phyloP scores from a whole-genome alignment of 768 basidiomycete genomes.

The Tephrocybe sp. region DNA sequence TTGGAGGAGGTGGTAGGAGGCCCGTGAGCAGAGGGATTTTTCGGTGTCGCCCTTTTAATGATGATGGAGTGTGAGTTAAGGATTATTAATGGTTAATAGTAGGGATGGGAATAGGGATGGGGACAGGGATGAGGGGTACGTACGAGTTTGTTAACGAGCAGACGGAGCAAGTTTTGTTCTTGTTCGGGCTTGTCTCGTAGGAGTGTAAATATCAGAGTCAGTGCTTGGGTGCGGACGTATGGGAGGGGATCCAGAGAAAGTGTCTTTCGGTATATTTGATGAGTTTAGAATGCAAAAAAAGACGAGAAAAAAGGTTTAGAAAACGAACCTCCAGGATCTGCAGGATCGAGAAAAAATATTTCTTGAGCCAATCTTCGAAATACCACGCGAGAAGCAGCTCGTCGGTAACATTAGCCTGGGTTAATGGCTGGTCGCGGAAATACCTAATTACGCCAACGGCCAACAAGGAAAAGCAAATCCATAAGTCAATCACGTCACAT shows the following conservation, averaged over 20 bases:
- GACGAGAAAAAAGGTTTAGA: not conserved
- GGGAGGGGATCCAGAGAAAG: slow-evolving; percentile 82
- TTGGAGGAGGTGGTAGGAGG: slow-evolving; percentile 87
- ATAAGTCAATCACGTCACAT: too few relatives aligned
- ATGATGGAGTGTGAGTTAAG: not conserved
- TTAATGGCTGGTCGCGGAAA: slow-evolving; percentile 83
- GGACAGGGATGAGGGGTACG: too few relatives aligned
- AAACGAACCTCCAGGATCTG: slow-evolving; percentile 78
- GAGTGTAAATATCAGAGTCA: slow-evolving; percentile 74
- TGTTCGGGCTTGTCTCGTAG: slow-evolving; percentile 93
- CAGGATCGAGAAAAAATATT: slow-evolving; percentile 90
- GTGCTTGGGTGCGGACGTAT: slow-evolving; percentile 84
- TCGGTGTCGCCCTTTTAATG: slow-evolving; percentile 83
- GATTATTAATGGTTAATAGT: not conserved
- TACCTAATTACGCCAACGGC: slow-evolving; percentile 59
- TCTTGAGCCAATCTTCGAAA: slow-evolving; percentile 98
- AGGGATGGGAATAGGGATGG: too few relatives aligned
- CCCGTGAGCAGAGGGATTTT: slow-evolving; percentile 82
- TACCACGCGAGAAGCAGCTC: slow-evolving; percentile 78
- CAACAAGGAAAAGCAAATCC: not conserved
- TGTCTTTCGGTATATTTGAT: slow-evolving; percentile 38
- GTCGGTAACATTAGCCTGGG: slow-evolving; percentile 62
- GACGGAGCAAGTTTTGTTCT: slow-evolving; percentile 90
- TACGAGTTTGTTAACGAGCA: slow-evolving; percentile 94
- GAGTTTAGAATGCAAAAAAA: not conserved